Conservation (phyloP, 129 eudicot genomes). For the Chrysanthemum lavandulifolium region DNA sequence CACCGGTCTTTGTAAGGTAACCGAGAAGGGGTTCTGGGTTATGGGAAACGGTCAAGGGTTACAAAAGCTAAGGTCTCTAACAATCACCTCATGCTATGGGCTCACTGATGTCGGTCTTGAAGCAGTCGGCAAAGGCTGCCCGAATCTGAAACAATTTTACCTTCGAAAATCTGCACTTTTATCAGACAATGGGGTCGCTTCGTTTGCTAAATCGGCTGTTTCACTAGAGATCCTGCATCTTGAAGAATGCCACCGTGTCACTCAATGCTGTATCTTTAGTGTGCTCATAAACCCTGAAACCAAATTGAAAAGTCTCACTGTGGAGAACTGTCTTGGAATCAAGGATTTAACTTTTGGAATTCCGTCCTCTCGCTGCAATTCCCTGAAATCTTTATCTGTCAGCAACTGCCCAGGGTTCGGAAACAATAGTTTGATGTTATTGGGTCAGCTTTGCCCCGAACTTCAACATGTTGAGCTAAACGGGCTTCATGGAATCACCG, state of each 20-base stretch:
- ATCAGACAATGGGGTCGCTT: slow-evolving; percentile 77
- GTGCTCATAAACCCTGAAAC: slow-evolving; percentile 42
- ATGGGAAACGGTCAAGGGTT: slow-evolving; percentile 85
- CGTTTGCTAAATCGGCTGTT: slow-evolving; percentile 47
- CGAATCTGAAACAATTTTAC: slow-evolving; percentile 55
- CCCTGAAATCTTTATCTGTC: slow-evolving; percentile 59
- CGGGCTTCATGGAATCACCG: slow-evolving; percentile 60
- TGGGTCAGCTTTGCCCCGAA: slow-evolving; percentile 63
- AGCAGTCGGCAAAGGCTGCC: slow-evolving; percentile 74
- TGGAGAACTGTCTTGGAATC: slow-evolving; percentile 59
- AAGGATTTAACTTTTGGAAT: slow-evolving; percentile 39
- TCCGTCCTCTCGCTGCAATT: slow-evolving; percentile 37
- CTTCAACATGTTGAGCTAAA: slow-evolving; percentile 55
- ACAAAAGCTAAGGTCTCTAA: slow-evolving; percentile 55
- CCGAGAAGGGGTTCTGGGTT: slow-evolving; percentile 94
- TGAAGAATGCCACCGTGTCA: slow-evolving; percentile 86
- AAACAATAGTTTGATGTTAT: slow-evolving; percentile 48
- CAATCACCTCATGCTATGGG: slow-evolving; percentile 62
- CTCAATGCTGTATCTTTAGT: slow-evolving; percentile 61
- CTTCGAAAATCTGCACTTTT: slow-evolving; percentile 52
- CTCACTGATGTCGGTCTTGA: slow-evolving; percentile 71
- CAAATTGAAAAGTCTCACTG: slow-evolving; percentile 65
- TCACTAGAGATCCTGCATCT: slow-evolving; percentile 64
- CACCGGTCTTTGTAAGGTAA: slow-evolving; percentile 56
- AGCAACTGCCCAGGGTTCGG: slow-evolving; percentile 79